Base-by-base conservation (phyloP, 2,329 filamentous ascomycete genomes). In the Xylaria sp. region DNA sequence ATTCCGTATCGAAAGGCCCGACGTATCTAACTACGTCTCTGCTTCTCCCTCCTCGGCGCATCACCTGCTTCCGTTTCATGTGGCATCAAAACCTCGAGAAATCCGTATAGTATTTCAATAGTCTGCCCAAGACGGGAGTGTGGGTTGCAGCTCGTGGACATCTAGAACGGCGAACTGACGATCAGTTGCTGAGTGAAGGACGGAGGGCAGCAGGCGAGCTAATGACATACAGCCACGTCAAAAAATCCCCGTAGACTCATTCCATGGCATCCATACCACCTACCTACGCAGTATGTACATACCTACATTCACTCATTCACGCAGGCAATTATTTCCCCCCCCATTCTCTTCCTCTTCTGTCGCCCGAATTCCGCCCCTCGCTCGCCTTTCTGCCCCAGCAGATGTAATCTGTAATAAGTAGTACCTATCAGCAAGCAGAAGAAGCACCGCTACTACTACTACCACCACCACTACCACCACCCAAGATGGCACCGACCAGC, bases 181-280 rank as follows among this genome's bases (percentile, higher is more conserved):
- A 59, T 57, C 59, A 61, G 54, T 61, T 59, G 53, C 56, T 59
- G 44, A 51, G 50, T 56, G 50, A 44, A 58, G 57, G 50, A 56
- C 54, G 53, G 57, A 60, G 52, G 60, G 55, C 57, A 59, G 57
- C 56, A 60, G 57, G 53, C 56, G 48, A 62, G 59, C 65, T 67
- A 67, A 67, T 68, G 63, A 67, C 57, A 64, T 64, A 62, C 63
- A 63, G 66, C 66, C 67, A 69, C 67, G 66, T 69, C 67, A 67
- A 69, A 57, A 67, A 66, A 60, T 68, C 64, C 65, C 67, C 67
- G 66, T 56, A 54, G 54, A 57, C 59, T 57, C 50, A 59, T 60
- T 57, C 60, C 58, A 61, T 61, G 58, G 58, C 24, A 26, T 26
- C n/a, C n/a, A n/a, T n/a, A n/a, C n/a, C n/a, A n/a, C n/a, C n/a